Conservation (phyloP, 2,329 filamentous ascomycete genomes). For the Alternaria hordeiaustralica region DNA sequence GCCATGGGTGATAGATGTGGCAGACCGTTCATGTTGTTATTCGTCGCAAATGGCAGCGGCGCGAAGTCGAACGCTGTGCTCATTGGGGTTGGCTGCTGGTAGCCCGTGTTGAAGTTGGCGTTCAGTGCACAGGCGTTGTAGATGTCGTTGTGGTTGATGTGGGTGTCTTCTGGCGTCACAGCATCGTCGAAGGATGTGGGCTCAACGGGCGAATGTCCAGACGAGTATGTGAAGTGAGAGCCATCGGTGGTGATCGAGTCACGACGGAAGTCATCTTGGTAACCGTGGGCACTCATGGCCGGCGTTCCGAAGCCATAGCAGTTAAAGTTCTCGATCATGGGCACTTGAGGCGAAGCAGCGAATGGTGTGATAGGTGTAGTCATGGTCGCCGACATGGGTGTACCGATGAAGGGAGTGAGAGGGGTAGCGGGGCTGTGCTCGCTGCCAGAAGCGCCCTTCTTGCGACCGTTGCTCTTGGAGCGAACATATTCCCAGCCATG, state of each 20-base stretch:
- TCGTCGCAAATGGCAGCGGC: conserved; percentile 45
- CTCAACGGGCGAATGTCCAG: conserved; percentile 50
- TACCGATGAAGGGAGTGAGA: conserved; percentile 46
- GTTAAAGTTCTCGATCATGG: conserved; percentile 44
- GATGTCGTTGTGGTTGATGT: conserved; percentile 68
- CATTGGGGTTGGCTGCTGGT: conserved; percentile 61
- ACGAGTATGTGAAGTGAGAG: conserved; percentile 48
- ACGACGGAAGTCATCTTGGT: conserved; percentile 45
- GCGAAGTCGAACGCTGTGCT: conserved; percentile 49
- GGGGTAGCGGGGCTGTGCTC: conserved; percentile 40
- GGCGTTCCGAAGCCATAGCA: conserved; percentile 44
- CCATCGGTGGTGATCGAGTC: conserved; percentile 47
- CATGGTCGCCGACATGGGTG: conserved; percentile 43
- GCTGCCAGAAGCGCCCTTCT: conserved; percentile 38
- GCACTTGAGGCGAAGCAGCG: conserved; percentile 51
- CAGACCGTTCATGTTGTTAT: conserved; percentile 30
- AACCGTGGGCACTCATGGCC: conserved; percentile 35
- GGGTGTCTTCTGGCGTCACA: conserved; percentile 54
- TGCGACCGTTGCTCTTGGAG: conserved; percentile 82
- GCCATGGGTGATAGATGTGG: conserved; percentile 72
- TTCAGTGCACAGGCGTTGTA: conserved; percentile 62
- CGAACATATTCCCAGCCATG: conserved; percentile 90
- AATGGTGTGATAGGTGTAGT: conserved; percentile 49
- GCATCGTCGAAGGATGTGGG: conserved; percentile 53
- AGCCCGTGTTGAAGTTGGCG: conserved; percentile 66